Evolutionary conservation across 164 flowering plant genomes (phyloP), one percentile per base, ranked within the genome.

Genomic region (Euptelea pleiosperma): DNA sequence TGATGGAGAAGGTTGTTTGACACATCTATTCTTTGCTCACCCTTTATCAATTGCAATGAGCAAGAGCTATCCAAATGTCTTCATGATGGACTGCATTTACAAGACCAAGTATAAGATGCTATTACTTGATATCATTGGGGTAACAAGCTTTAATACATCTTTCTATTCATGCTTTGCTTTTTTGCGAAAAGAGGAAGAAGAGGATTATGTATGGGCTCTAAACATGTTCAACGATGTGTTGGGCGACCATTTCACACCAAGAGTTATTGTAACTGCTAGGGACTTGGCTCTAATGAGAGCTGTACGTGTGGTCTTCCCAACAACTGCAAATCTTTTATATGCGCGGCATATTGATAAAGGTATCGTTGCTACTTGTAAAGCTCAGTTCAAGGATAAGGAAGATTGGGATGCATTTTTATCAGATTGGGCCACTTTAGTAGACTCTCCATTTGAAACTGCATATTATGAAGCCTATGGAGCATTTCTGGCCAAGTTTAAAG

Each of bases 21-120:
- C 68, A 1, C 68, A 57, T 58, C 39, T 64, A 8, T 58, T 64
- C 16, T 64, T 56, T 57, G 46, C 61, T 14, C 61, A 64, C 24
- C 67, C 61, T 6, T 35, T n/a, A 33, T 55, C 55, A 10, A 41
- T 56, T 28, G 8, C 26, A 12, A n/a, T 55, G 55, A 41, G 47
- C 26, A 62, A 36, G 33, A 54, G 40, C 2, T 54, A 12, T 30
- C 12, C 66, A 28, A 53, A 37, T 53, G 31, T 52, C 22, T 62
- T 62, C 31, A 35, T 53, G 8, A 54, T 61, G 35, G 57, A 61
- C 52, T 61, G 51, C 36, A 61, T 28, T 3, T 52, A 41, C 30
- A 61, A 61, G 39, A 52, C 65, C 43, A 61, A 61, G 40, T 52
- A 50, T 22, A 22, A 31, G 48, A 62, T 62, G 60, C 52, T 60